Evolutionary conservation across 495 filamentous ascomycete species (phyloP).

Genomic region (Saxophila tyrrhenica): DNA sequence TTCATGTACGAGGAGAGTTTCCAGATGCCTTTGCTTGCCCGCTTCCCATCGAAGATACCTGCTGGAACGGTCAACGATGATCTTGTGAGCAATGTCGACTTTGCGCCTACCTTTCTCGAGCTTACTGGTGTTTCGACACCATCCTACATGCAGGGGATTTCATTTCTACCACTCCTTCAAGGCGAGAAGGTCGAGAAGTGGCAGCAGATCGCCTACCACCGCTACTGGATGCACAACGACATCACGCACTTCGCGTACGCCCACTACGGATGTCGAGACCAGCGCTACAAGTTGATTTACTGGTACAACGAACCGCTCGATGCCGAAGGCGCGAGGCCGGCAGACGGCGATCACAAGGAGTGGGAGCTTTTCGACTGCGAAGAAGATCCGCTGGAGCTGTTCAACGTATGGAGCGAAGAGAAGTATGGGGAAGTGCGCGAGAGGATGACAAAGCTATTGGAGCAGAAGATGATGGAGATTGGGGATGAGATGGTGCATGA

Average conservation of each 20-base stretch:
- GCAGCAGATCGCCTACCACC: conserved; percentile 38
- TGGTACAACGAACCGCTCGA: conserved; percentile 34
- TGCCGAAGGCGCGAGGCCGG: neutral
- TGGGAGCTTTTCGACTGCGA: conserved; percentile 39
- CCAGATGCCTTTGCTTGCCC: conserved; percentile 37
- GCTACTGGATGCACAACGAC: conserved; percentile 40
- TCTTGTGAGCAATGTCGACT: conserved; percentile 37
- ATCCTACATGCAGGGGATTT: conserved; percentile 36
- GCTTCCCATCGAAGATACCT: conserved; percentile 29
- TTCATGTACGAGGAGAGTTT: conserved; percentile 40
- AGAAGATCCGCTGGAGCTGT: conserved; percentile 36
- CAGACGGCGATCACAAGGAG: conserved; percentile 30
- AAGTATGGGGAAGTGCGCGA: conserved; percentile 28
- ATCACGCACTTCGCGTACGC: conserved; percentile 32
- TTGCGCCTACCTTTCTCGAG: conserved; percentile 35
- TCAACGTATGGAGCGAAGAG: conserved; percentile 31
- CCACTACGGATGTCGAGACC: conserved; percentile 35
- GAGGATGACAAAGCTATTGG: conserved; percentile 30
- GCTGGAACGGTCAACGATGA: conserved; percentile 29
- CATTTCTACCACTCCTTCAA: conserved; percentile 25
- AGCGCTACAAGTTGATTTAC: conserved; percentile 38
- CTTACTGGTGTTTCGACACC: conserved; percentile 27
- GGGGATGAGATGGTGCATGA: conserved; percentile 32
- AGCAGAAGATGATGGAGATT: conserved; percentile 36
- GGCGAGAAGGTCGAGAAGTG: conserved; percentile 28